These are phyloP conservation scores for Solanum chacoense DNA, from an alignment of 305 asterid species.

Conservation along the genomic window DNA sequence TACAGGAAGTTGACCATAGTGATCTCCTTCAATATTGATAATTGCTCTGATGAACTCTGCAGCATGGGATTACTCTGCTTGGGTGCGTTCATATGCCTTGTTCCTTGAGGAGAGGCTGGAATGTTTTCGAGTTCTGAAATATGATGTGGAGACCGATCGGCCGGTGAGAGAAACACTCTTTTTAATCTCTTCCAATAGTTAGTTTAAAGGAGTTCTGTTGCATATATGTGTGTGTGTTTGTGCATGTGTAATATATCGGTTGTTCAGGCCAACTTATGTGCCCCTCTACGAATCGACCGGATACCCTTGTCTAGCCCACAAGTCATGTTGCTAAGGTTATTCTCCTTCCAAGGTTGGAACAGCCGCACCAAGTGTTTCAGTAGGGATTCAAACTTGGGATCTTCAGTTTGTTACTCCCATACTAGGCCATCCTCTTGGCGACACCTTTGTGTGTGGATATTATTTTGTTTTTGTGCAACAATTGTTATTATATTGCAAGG, in stretches of 20 bases:
- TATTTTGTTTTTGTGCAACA: neutral
- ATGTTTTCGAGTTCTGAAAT: constrained; percentile 78
- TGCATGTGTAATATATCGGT: neutral
- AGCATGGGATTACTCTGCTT: constrained; percentile 99
- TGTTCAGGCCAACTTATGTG: neutral
- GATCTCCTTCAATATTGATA: constrained; percentile 8
- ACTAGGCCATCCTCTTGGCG: neutral
- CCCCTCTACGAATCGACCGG: neutral
- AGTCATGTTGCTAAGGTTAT: neutral
- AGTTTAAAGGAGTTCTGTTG: neutral
- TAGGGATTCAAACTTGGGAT: neutral
- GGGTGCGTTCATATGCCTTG: constrained; percentile 91
- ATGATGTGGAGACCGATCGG: constrained; percentile 78
- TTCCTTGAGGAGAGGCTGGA: constrained; percentile 97
- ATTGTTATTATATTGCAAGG: neutral
- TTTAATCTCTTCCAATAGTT: neutral
- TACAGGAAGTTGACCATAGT: neutral
- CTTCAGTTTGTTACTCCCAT: neutral
- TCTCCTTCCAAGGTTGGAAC: neutral
- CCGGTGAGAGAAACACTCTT: constrained; percentile 29
- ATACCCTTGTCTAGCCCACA: neutral
- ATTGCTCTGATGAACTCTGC: constrained; percentile 16
- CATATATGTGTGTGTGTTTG: neutral
- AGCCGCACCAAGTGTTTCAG: neutral
- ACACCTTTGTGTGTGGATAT: neutral